Conservation (phyloP, 2,329 filamentous ascomycete species). For the Trichoderma simmonsii region DNA sequence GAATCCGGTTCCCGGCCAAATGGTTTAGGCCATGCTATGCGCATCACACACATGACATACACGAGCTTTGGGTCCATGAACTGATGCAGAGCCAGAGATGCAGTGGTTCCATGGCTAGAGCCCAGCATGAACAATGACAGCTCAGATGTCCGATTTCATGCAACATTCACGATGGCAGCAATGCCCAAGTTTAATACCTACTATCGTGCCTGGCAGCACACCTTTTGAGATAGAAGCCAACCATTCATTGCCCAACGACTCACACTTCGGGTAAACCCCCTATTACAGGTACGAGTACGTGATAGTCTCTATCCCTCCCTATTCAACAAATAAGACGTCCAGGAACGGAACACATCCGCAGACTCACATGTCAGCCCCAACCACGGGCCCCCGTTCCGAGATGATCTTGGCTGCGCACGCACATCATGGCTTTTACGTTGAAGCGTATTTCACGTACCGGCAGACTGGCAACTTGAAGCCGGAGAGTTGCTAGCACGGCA, state of each 20-base stretch:
- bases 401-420: constrained; percentile 4
- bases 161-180: not conserved
- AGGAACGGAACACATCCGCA: not conserved
- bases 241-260: not conserved
- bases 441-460: not conserved
- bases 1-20: not conserved
- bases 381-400: not conserved
- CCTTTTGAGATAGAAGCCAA: not conserved
- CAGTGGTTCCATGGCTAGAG: not conserved
- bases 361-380: constrained; percentile 3
- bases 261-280: not conserved
- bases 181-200: not conserved
- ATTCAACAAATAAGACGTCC: not conserved
- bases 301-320: not conserved
- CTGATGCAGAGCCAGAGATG: not conserved
- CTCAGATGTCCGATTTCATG: not conserved
- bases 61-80: not conserved
- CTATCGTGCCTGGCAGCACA: not conserved
- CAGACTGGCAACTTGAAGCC: not conserved
- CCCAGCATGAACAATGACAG: not conserved
- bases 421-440: not conserved
- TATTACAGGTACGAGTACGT: not conserved
- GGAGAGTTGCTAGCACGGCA: not conserved
- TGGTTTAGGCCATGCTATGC: not conserved
- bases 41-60: not conserved